Evolutionary conservation across 2,329 filamentous ascomycete species (phyloP).

Genomic region (Escovopsis weberi): DNA sequence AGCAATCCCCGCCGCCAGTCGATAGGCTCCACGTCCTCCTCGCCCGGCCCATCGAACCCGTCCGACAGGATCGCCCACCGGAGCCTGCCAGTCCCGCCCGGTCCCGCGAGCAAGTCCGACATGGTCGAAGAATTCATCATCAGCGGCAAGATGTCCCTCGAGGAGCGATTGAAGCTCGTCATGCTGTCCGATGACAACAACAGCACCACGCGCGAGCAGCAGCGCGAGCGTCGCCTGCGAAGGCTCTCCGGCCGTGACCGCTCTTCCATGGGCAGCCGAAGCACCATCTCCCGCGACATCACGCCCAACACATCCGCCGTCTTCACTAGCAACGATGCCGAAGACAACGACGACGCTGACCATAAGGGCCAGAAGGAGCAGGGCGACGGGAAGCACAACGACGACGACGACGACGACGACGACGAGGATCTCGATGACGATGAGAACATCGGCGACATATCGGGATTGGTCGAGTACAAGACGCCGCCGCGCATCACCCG

Average conservation of each 20-base stretch:
- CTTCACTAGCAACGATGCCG: slow-evolving; percentile 25
- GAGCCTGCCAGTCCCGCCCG: slow-evolving; percentile 57
- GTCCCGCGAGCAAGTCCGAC: slow-evolving; percentile 56
- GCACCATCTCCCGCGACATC: slow-evolving; percentile 4
- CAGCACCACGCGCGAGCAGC: slow-evolving; percentile 44
- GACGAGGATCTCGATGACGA: slow-evolving; percentile 36
- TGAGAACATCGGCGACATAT: slow-evolving; percentile 45
- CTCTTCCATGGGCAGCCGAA: slow-evolving; percentile 6
- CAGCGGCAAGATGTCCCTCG: slow-evolving; percentile 63
- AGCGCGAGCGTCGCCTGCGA: slow-evolving; percentile 55
- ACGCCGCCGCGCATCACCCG: slow-evolving; percentile 71
- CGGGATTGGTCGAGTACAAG: slow-evolving; percentile 46
- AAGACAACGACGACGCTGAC: slow-evolving; percentile 45
- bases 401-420: slow-evolving; percentile 42
- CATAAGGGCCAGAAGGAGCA: slow-evolving; percentile 18
- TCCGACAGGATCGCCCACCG: slow-evolving; percentile 58
- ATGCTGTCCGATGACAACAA: slow-evolving; percentile 58
- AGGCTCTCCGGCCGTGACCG: slow-evolving; percentile 41
- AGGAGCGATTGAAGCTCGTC: slow-evolving; percentile 78
- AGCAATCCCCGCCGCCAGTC: slow-evolving; percentile 22
- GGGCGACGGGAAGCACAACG: slow-evolving; percentile 29
- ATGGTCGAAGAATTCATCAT: slow-evolving; percentile 51
- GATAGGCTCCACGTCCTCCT: slow-evolving; percentile 37
- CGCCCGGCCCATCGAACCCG: slow-evolving; percentile 50
- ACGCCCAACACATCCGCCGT: slow-evolving; percentile 8